Percentiles rank a stretch among this genome's conserved stretches.
phyloP scores from a whole-genome alignment of 805 yeast species.

The Barnettozyma populi region DNA sequence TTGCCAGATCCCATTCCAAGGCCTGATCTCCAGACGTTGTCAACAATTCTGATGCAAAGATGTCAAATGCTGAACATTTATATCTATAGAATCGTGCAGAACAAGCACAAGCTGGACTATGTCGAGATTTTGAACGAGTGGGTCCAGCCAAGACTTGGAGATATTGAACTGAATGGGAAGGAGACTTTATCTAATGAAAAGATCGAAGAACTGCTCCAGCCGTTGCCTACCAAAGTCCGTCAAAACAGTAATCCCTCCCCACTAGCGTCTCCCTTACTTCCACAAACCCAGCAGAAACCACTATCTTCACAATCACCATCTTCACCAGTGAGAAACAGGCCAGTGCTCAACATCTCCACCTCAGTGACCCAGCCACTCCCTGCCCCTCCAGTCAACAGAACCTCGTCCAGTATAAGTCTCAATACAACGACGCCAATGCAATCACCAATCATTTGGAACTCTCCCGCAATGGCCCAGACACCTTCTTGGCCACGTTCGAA shows the following conservation, averaged over 20 bases:
- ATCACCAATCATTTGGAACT: constrained; percentile 21
- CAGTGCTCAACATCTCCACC: constrained; percentile 18
- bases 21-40: constrained; percentile 28
- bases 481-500: constrained; percentile 2
- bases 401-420: constrained; percentile 2
- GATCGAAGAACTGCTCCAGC: constrained; percentile 20
- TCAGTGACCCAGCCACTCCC: constrained; percentile 25
- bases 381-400: constrained; percentile 9
- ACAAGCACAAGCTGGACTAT: constrained; percentile 21
- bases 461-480: constrained; percentile 14
- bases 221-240: constrained; percentile 14
- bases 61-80: constrained; percentile 38
- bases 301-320: background rate
- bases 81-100: constrained; percentile 31
- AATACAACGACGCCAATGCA: constrained; percentile 2
- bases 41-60: constrained; percentile 30
- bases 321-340: constrained; percentile 3
- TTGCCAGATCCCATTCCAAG: constrained; percentile 45
- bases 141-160: constrained; percentile 27
- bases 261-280: background rate
- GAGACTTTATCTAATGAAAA: constrained; percentile 16
- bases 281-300: background rate
- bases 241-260: constrained; percentile 1
- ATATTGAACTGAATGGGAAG: constrained; percentile 21
- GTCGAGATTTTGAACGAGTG: constrained; percentile 25